Evolutionary conservation across 768 basidiomycete genomes (phyloP).

Genomic region (Lyophyllum semitale): DNA sequence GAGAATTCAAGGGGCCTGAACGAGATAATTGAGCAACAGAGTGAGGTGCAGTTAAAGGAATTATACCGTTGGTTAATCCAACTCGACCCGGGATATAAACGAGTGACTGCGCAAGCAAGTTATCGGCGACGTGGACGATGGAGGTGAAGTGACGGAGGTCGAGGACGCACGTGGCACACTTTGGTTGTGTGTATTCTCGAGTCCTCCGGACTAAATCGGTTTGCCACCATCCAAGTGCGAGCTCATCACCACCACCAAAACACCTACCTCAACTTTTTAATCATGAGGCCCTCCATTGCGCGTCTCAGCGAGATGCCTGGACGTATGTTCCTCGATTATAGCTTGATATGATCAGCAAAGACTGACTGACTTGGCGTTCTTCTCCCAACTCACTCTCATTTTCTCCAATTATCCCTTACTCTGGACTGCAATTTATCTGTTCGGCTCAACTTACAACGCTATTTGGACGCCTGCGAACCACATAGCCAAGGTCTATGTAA

Average conservation of each 20-base stretch:
- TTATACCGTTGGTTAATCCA: neutral
- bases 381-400: too few relatives aligned
- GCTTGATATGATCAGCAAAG: too few relatives aligned
- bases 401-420: too few relatives aligned
- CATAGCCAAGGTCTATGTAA: constrained; percentile 82
- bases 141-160: neutral
- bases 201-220: constrained; percentile 22
- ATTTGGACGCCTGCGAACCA: too few relatives aligned
- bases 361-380: neutral
- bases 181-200: constrained; percentile 17
- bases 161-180: constrained; percentile 21
- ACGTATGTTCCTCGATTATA: constrained; percentile 52
- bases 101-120: neutral
- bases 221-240: neutral
- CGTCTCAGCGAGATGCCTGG: constrained; percentile 80
- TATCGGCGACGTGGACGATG: neutral
- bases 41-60: neutral
- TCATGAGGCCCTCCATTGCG: constrained; percentile 65
- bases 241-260: constrained; percentile 17
- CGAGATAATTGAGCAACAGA: neutral
- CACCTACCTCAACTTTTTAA: constrained; percentile 4
- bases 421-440: too few relatives aligned
- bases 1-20: neutral
- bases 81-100: neutral
- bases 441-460: too few relatives aligned